phyloP scores from a whole-genome alignment of 2,329 filamentous ascomycete genomes.

The Mycocentrospora acerina region DNA sequence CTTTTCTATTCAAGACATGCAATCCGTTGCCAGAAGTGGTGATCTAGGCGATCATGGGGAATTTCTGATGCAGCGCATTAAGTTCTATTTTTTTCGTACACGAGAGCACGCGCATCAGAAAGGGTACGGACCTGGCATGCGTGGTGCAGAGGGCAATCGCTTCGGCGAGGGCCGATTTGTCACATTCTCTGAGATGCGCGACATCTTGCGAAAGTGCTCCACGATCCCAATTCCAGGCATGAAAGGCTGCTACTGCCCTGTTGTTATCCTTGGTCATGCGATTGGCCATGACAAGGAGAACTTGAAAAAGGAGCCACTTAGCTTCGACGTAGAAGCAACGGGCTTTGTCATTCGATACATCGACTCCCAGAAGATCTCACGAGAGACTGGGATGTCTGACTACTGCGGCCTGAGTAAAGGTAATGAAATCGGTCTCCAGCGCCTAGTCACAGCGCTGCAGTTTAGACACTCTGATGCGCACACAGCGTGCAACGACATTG shows the following conservation, averaged over 20 bases:
- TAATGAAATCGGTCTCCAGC: constrained; percentile 12
- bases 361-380: constrained; percentile 26
- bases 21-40: neutral
- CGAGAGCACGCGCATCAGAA: constrained; percentile 20
- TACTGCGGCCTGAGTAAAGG: neutral
- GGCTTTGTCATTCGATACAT: constrained; percentile 18
- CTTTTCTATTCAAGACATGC: constrained; percentile 8
- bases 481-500: constrained; percentile 24
- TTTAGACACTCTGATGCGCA: constrained; percentile 19
- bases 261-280: constrained; percentile 28
- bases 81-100: constrained; percentile 24
- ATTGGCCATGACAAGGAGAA: constrained; percentile 21
- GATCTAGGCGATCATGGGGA: constrained; percentile 15
- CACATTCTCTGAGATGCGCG: constrained; percentile 9
- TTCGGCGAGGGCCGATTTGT: constrained; percentile 25
- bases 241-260: constrained; percentile 13
- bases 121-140: constrained; percentile 6
- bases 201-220: constrained; percentile 15
- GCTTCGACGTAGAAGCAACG: constrained; percentile 11
- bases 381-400: constrained; percentile 8
- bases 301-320: constrained; percentile 12
- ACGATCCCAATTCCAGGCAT: constrained; percentile 10
- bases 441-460: constrained; percentile 7
- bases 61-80: constrained; percentile 17
- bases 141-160: constrained; percentile 19